Evolutionary conservation across 371 early-diverging fungal genomes (phyloP).

Genomic region (Mortierella polycephala): DNA sequence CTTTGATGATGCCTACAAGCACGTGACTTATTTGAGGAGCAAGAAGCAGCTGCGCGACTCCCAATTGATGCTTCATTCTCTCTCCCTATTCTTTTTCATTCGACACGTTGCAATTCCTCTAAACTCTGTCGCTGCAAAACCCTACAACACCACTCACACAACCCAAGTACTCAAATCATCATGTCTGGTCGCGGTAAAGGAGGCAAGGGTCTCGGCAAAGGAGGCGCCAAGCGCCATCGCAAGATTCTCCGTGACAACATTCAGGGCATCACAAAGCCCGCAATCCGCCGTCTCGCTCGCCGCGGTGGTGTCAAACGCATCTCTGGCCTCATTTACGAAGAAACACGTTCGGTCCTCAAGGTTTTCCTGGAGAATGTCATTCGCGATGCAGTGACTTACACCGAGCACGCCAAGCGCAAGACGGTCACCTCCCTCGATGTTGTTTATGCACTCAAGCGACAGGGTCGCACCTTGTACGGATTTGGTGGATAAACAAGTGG

Average conservation of each 20-base stretch:
- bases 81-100: neutral
- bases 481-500: conserved; percentile 53
- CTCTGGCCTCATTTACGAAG: conserved; percentile 99
- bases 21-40: too few relatives aligned
- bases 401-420: conserved; percentile 99
- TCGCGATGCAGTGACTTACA: conserved; percentile 98
- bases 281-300: conserved; percentile 99
- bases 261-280: conserved; percentile 99
- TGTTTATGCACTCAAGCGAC: conserved; percentile 98
- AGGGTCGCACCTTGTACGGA: conserved; percentile 94
- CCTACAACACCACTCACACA: neutral
- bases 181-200: conserved; percentile 98
- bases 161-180: conserved; percentile 20
- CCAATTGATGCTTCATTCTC: neutral
- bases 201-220: conserved; percentile 98
- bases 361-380: conserved; percentile 98
- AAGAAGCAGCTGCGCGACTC: too few relatives aligned
- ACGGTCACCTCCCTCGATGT: conserved; percentile 87
- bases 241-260: conserved; percentile 99
- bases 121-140: too few relatives aligned
- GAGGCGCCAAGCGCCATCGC: conserved; percentile 99
- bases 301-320: conserved; percentile 99
- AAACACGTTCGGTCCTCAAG: conserved; percentile 97
- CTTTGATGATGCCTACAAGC: neutral
- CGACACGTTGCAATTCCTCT: neutral